Conservation (phyloP, 2,329 filamentous ascomycete species). For the Fragosphaeria purpurea region DNA sequence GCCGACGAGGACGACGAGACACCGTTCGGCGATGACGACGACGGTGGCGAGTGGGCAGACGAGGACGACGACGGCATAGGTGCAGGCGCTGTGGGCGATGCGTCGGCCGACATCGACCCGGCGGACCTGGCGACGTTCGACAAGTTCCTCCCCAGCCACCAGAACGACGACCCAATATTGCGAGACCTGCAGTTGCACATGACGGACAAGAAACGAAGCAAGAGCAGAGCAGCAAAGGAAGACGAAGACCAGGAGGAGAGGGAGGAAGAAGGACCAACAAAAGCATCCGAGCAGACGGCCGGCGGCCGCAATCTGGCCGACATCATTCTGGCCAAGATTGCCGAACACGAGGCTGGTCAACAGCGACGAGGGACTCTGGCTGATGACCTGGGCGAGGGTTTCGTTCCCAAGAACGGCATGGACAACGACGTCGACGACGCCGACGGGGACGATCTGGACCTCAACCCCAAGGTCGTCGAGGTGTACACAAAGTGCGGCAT, state of each 20-base stretch:
- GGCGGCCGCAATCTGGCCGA: constrained; percentile 71
- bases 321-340: constrained; percentile 89
- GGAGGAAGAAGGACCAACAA: neutral
- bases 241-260: constrained; percentile 36
- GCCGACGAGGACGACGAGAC: constrained; percentile 42
- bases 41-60: constrained; percentile 64
- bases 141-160: constrained; percentile 67
- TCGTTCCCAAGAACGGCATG: neutral
- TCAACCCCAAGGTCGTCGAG: constrained; percentile 86
- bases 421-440: constrained; percentile 47
- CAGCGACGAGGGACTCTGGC: constrained; percentile 5
- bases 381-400: neutral
- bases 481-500: constrained; percentile 85
- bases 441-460: constrained; percentile 68
- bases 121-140: constrained; percentile 84
- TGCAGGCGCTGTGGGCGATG: constrained; percentile 53
- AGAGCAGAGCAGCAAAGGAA: constrained; percentile 19
- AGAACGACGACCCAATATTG: constrained; percentile 64
- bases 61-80: constrained; percentile 55
- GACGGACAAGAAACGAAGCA: neutral
- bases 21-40: constrained; percentile 36
- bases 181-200: constrained; percentile 35
- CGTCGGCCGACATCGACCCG: constrained; percentile 77
- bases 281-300: neutral
- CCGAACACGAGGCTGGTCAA: constrained; percentile 63